Evolutionary conservation across 495 filamentous ascomycete genomes (phyloP).

Genomic region (Podospora pseudopauciseta): DNA sequence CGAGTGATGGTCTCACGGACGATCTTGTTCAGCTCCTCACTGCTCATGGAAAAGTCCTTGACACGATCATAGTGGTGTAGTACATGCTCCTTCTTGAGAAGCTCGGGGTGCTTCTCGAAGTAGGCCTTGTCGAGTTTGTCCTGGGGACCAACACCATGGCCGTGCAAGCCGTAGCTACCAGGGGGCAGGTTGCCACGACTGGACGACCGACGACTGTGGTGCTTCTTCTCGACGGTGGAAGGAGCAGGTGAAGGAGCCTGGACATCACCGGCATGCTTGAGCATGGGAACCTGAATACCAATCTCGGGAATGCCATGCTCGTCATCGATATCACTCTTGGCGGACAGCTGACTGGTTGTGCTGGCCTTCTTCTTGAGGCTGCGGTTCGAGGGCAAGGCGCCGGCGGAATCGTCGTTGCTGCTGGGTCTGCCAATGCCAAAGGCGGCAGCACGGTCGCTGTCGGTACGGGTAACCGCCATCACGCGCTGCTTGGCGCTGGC

Average conservation of each 20-base stretch:
- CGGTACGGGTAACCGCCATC: conserved; percentile 79
- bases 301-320: conserved; percentile 90
- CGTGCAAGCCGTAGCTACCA: conserved; percentile 82
- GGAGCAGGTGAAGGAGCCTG: conserved; percentile 88
- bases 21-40: conserved; percentile 86
- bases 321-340: conserved; percentile 52
- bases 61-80: conserved; percentile 55
- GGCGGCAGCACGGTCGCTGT: conserved; percentile 76
- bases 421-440: conserved; percentile 71
- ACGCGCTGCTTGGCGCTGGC: conserved; percentile 77
- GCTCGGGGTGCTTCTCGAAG: conserved; percentile 85
- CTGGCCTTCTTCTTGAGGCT: conserved; percentile 61
- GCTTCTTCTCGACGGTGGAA: conserved; percentile 49
- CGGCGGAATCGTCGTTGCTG: conserved; percentile 41
- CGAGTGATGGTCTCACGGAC: conserved; percentile 67
- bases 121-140: conserved; percentile 83
- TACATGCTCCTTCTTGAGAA: conserved; percentile 63
- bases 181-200: conserved; percentile 56
- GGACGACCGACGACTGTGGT: conserved; percentile 60
- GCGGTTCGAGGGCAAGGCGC: conserved; percentile 30
- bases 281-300: conserved; percentile 87
- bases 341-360: conserved; percentile 52
- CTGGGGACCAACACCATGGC: conserved; percentile 64
- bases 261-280: conserved; percentile 89
- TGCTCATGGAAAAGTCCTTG: conserved; percentile 83